Evolutionary conservation across 176 grass and related monocot genomes (phyloP).

Genomic region (Ensete glaucum): DNA sequence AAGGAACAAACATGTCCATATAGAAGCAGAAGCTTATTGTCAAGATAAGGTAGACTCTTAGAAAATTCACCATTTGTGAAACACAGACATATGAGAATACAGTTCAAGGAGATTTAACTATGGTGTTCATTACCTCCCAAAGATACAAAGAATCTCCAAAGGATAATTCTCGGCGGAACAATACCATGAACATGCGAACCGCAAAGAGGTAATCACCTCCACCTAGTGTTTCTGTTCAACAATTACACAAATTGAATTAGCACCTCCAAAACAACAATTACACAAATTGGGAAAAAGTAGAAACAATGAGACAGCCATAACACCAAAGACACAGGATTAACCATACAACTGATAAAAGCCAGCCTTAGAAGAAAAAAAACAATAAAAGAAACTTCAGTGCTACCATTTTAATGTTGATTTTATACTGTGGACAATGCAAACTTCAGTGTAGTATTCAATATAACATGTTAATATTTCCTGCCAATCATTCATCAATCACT

Average conservation of each 20-base stretch:
- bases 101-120: too few species aligned
- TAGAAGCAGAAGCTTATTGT: background rate
- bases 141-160: constrained; percentile 97
- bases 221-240: constrained; percentile 64
- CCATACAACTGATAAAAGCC: background rate
- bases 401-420: background rate
- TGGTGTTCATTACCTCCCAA: constrained; percentile 74
- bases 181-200: constrained; percentile 98
- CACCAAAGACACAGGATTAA: background rate
- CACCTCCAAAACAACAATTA: background rate
- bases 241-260: background rate
- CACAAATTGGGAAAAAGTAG: background rate
- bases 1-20: background rate
- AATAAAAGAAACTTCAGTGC: background rate
- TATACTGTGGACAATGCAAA: background rate
- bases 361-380: background rate
- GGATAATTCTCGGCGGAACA: constrained; percentile 93
- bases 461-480: background rate
- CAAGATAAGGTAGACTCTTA: background rate
- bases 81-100: background rate
- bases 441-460: background rate
- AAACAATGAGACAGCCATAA: background rate
- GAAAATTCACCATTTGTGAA: background rate
- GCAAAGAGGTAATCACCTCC: constrained; percentile 99
- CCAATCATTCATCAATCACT: background rate